Evolutionary conservation across 2,329 filamentous ascomycete genomes (phyloP).

Genomic region (Exophiala lecanii-corni): DNA sequence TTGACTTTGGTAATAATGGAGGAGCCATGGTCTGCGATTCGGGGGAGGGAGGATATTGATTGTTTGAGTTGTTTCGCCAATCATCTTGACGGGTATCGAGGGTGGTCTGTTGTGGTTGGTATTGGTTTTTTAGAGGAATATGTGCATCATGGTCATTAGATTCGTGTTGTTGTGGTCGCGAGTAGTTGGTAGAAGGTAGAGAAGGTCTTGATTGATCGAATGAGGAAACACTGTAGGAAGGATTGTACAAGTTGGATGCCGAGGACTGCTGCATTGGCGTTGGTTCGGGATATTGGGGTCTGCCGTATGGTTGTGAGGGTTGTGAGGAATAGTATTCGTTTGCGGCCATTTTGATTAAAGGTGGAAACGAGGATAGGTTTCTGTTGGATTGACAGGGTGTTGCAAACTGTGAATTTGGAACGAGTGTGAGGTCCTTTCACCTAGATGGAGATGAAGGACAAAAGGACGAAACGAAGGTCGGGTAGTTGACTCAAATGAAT

Average conservation of each 20-base stretch:
- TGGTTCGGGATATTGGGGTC: constrained; percentile 4
- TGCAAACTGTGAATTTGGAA: background rate
- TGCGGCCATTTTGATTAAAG: constrained; percentile 50
- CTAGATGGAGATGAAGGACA: background rate
- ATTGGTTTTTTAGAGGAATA: constrained; percentile 20
- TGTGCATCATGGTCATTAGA: background rate
- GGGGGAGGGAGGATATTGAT: constrained; percentile 50
- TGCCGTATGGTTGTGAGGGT: constrained; percentile 6
- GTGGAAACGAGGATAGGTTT: too few relatives aligned
- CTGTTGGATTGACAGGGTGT: too few relatives aligned
- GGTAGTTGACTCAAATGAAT: constrained; percentile 1
- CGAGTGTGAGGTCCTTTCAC: background rate
- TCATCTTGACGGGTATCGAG: constrained; percentile 17
- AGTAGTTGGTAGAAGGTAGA: constrained; percentile 6
- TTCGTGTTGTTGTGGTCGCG: constrained; percentile 10
- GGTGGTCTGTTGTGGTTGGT: constrained; percentile 12
- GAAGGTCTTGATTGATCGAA: constrained; percentile 28
- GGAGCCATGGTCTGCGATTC: constrained; percentile 43
- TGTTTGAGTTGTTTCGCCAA: constrained; percentile 34
- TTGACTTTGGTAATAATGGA: constrained; percentile 21
- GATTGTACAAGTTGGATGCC: constrained; percentile 13
- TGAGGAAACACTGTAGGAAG: constrained; percentile 15
- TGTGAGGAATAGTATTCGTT: constrained; percentile 58
- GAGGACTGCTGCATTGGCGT: constrained; percentile 11
- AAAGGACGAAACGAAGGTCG: background rate